Conservation (phyloP, 2,329 filamentous ascomycete genomes). For the Aspergillus sp. region DNA sequence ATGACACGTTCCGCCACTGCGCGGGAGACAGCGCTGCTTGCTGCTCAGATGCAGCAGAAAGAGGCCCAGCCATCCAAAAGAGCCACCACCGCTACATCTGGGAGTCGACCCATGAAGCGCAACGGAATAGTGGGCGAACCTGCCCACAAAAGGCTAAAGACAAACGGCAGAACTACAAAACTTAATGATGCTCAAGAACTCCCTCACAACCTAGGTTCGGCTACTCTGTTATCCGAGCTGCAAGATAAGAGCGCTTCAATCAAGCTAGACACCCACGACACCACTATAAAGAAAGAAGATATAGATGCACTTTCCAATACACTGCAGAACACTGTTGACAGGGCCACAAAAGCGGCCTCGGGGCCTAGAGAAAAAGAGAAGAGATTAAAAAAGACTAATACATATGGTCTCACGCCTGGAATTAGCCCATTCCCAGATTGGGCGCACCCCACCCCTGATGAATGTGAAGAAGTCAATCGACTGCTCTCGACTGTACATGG, state of each 20-base stretch:
- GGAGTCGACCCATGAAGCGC: slow-evolving; percentile 18
- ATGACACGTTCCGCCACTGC: slow-evolving; percentile 33
- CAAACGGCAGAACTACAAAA: slow-evolving; percentile 9
- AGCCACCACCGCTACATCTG: not conserved
- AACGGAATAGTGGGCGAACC: slow-evolving; percentile 21
- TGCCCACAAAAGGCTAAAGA: slow-evolving; percentile 29
- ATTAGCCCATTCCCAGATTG: slow-evolving; percentile 68
- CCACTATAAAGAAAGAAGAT: slow-evolving; percentile 9
- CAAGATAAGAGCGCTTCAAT: not conserved
- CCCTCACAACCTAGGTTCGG: slow-evolving; percentile 58
- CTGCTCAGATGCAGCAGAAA: slow-evolving; percentile 13
- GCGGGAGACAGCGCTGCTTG: slow-evolving; percentile 23
- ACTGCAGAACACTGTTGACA: slow-evolving; percentile 23
- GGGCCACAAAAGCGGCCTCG: slow-evolving; percentile 20
- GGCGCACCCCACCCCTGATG: slow-evolving; percentile 63
- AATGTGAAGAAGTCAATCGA: slow-evolving; percentile 69
- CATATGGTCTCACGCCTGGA: slow-evolving; percentile 59
- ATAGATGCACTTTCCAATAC: slow-evolving; percentile 10
- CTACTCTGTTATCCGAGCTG: slow-evolving; percentile 7
- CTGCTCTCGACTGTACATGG: slow-evolving; percentile 69
- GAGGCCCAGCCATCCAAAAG: not conserved
- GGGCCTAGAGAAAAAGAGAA: not conserved
- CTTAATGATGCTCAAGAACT: slow-evolving; percentile 46
- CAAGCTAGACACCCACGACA: not conserved
- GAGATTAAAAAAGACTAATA: slow-evolving; percentile 25